These are phyloP conservation scores for Carex kokanica DNA, from an alignment of 176 grass and related monocot genomes.

Conservation along the genomic window DNA sequence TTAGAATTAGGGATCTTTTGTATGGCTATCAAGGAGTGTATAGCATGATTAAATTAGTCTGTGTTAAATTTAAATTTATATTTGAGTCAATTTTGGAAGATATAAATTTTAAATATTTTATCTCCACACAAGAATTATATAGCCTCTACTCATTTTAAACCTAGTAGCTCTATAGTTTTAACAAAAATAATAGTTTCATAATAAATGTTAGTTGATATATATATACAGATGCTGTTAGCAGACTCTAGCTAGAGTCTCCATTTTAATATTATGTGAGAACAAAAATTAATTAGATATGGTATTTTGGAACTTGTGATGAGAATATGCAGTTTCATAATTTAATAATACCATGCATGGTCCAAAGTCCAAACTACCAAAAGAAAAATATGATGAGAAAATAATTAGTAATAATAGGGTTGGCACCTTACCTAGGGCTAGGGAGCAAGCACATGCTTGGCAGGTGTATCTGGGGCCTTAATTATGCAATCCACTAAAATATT, in stretches of 20 bases:
- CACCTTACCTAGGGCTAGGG: background rate
- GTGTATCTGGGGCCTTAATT: conserved; percentile 22
- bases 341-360: background rate
- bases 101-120: too few species aligned
- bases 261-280: too few species aligned
- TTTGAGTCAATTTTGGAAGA: background rate
- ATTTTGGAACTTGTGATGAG: too few species aligned
- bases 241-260: too few species aligned
- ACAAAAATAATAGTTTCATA: too few species aligned
- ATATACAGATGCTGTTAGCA: too few species aligned
- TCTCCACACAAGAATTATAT: too few species aligned
- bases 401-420: background rate
- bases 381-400: background rate
- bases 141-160: too few species aligned
- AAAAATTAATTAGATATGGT: too few species aligned
- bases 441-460: conserved; percentile 24
- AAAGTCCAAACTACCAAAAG: background rate
- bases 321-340: too few species aligned
- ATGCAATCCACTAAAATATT: background rate
- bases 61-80: background rate
- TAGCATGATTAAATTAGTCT: background rate
- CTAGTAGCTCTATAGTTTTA: too few species aligned
- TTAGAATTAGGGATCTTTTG: background rate
- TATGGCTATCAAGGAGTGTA: background rate
- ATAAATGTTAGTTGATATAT: too few species aligned